Percentiles rank a stretch among this genome's conserved stretches.
These are phyloP conservation scores for Alternaria longipes DNA, from an alignment of 2,329 filamentous ascomycete species.

Conservation along the genomic window DNA sequence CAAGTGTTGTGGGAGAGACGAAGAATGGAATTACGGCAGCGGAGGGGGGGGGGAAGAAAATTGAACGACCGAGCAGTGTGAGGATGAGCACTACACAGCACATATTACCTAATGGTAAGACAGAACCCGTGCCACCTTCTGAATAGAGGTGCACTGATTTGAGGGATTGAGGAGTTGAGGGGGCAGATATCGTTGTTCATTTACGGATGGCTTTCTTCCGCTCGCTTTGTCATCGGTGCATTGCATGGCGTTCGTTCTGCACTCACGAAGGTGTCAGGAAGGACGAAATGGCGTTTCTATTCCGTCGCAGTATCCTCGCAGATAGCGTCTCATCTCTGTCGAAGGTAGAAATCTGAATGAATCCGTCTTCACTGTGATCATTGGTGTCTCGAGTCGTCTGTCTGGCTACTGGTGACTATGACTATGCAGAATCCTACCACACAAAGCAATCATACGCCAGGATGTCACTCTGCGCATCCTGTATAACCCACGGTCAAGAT, in stretches of 20 bases:
- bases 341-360: background rate
- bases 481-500: too few relatives aligned
- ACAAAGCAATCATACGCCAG: background rate
- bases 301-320: background rate
- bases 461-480: background rate
- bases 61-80: conserved; percentile 25
- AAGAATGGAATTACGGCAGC: background rate
- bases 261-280: background rate
- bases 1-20: background rate
- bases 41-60: conserved; percentile 1
- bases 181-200: too few relatives aligned
- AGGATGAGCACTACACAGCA: conserved; percentile 27
- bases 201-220: too few relatives aligned
- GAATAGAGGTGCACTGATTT: conserved; percentile 1
- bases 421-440: background rate
- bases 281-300: background rate
- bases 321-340: background rate
- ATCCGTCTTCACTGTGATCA: background rate
- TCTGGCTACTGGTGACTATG: background rate
- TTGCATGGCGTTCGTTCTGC: conserved; percentile 18
- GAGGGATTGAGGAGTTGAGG: too few relatives aligned
- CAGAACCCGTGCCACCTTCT: conserved; percentile 13
- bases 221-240: conserved; percentile 7
- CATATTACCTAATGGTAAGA: conserved; percentile 21
- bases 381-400: background rate